Evolutionary conservation across 148 eudicot species (phyloP).

Genomic region (Chenopodium suecicum): DNA sequence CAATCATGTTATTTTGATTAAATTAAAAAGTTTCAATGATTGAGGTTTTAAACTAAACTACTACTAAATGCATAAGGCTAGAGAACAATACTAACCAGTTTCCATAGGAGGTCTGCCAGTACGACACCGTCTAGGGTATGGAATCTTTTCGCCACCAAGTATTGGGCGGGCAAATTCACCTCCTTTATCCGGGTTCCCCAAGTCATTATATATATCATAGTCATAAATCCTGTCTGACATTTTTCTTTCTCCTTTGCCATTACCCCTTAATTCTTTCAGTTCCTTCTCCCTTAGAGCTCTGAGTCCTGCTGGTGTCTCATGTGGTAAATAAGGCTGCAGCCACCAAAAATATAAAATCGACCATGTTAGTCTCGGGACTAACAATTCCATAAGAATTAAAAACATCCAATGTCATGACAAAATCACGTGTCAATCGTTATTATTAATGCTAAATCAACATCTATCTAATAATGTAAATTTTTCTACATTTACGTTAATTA

Average conservation of each 20-base stretch:
- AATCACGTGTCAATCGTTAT: too few species aligned
- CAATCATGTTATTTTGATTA: too few species aligned
- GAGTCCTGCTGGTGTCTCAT: conserved; percentile 83
- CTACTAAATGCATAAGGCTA: too few species aligned
- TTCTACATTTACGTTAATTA: too few species aligned
- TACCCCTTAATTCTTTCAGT: conserved; percentile 73
- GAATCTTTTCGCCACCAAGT: conserved; percentile 70
- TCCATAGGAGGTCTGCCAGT: conserved; percentile 82
- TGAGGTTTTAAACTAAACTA: too few species aligned
- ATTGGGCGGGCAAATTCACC: conserved; percentile 56
- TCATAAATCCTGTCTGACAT: conserved; percentile 70
- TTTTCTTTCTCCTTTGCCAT: conserved; percentile 71
- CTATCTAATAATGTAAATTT: too few species aligned
- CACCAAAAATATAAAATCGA: background rate
- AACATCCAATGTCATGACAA: too few species aligned
- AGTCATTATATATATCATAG: conserved; percentile 79
- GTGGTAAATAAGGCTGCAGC: conserved; percentile 82
- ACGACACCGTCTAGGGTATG: conserved; percentile 87
- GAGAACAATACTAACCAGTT: conserved; percentile 43
- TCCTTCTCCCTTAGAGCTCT: conserved; percentile 75
- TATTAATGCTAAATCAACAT: too few species aligned
- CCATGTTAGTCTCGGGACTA: background rate
- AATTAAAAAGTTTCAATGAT: too few species aligned
- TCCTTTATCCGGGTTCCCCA: conserved; percentile 84
- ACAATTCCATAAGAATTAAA: background rate